Percentiles rank a stretch among this genome's conserved stretches.
Conservation (phyloP, 495 filamentous ascomycete species). For the Penicillium parvum region DNA sequence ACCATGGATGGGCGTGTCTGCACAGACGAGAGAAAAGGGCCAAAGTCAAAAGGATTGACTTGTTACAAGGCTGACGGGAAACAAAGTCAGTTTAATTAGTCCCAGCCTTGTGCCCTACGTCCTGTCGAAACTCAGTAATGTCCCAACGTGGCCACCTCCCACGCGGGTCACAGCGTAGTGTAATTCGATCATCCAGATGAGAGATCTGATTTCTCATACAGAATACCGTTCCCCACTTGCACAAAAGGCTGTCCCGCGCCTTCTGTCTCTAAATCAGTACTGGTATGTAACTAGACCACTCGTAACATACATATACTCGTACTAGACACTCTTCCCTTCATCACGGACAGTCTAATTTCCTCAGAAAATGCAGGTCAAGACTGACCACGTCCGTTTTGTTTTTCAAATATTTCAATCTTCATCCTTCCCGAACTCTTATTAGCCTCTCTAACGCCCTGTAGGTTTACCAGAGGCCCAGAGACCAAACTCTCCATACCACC, state of each 20-base stretch:
- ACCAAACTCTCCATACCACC: background rate
- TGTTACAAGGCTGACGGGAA: conserved; percentile 7
- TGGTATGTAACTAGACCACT: conserved; percentile 11
- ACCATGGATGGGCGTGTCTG: conserved; percentile 7
- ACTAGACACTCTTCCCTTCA: too few relatives aligned
- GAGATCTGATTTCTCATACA: conserved; percentile 7
- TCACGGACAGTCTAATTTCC: too few relatives aligned
- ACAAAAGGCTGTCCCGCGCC: background rate
- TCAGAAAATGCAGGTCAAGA: conserved; percentile 16
- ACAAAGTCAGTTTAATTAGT: background rate
- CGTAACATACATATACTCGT: conserved; percentile 10
- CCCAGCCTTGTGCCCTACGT: conserved; percentile 4
- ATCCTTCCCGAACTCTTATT: conserved; percentile 7
- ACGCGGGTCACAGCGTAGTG: conserved; percentile 3
- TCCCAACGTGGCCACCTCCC: conserved; percentile 7
- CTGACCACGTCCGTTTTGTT: conserved; percentile 13
- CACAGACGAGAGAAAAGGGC: background rate
- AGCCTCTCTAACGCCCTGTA: conserved; percentile 11
- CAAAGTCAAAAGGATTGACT: conserved; percentile 5
- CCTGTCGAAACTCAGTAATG: background rate
- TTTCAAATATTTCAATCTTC: conserved; percentile 18
- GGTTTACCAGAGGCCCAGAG: conserved; percentile 9
- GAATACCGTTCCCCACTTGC: background rate
- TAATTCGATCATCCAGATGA: conserved; percentile 2
- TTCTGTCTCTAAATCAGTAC: conserved; percentile 3